Base-by-base conservation (phyloP, 2,329 filamentous ascomycete genomes). In the Neopestalotiopsis rosae region DNA sequence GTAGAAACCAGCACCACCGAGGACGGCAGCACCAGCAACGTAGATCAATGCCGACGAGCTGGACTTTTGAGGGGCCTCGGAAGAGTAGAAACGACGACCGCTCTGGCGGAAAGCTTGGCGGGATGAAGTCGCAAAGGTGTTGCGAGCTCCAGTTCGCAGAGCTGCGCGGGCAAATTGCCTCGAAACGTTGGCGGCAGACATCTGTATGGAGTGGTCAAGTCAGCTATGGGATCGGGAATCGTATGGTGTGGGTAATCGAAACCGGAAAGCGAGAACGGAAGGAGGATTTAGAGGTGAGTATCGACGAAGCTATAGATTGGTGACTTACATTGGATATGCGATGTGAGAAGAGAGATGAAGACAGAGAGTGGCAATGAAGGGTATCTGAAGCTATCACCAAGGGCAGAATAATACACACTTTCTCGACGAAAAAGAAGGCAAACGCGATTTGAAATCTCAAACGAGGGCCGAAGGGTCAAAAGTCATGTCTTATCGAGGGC, bases 61-160 rank as follows among this genome's bases (percentile, higher is more conserved):
- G 69, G 85, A 84, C 72, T 84, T 81, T 80, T 88, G 85, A 75
- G 85, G 82, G 67, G 89, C 83, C 81, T 90, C 90, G 68, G 92
- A 92, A 59, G 94, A 91, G 84, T 97, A 97, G 82, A 90, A 91
- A 74, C 94, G 93, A 74, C 91, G 92, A 76, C 89, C 89, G 76
- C 91, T 87, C 78, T 91, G 89, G 81, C 92, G 92, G 86, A 94
- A 91, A 74, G 89, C 87, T 76, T 92, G 88, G 74, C 91, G 89
- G 67, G 88, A 86, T 61, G 87, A 85, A 67, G 87, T 84, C 73
- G 85, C 83, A 79, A 93, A 87, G 72, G 88, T 84, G 76, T 84
- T 87, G 76, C 88, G 89, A 59, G 88, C 82, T 66, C 86, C 81
- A 75, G 88, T 84, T 77, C 89, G 88, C 78, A 91, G 83, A 69